phyloP scores from a whole-genome alignment of 2,329 filamentous ascomycete genomes.

The Stemphylium lycopersici region DNA sequence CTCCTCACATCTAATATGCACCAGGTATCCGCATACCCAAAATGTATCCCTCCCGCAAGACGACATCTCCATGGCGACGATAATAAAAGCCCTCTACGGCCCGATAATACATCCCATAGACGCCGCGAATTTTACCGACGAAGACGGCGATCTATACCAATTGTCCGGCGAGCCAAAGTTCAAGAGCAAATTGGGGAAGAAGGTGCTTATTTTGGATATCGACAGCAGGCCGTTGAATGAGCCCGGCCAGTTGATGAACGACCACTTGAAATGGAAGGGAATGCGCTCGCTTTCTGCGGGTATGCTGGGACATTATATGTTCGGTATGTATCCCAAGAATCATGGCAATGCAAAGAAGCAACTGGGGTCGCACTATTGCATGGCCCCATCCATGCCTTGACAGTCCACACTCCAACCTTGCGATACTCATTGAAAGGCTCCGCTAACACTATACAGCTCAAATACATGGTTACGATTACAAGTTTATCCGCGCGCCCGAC shows the following conservation, averaged over 20 bases:
- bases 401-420: background rate
- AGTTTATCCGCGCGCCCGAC: slow-evolving; percentile 53
- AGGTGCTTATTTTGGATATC: slow-evolving; percentile 47
- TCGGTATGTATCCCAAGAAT: slow-evolving; percentile 27
- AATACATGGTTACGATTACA: slow-evolving; percentile 59
- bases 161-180: slow-evolving; percentile 41
- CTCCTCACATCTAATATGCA: slow-evolving; percentile 5
- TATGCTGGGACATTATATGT: slow-evolving; percentile 50
- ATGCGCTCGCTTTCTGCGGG: slow-evolving; percentile 47
- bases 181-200: slow-evolving; percentile 46
- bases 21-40: slow-evolving; percentile 33
- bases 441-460: slow-evolving; percentile 39
- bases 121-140: slow-evolving; percentile 47
- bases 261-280: slow-evolving; percentile 46
- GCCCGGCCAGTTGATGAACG: slow-evolving; percentile 45
- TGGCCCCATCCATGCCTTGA: background rate
- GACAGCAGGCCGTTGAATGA: slow-evolving; percentile 46
- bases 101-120: slow-evolving; percentile 45
- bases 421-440: background rate
- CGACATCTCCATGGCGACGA: slow-evolving; percentile 44
- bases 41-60: slow-evolving; percentile 35
- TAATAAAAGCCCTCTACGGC: slow-evolving; percentile 47
- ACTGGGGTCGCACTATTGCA: background rate
- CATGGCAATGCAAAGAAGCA: background rate
- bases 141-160: slow-evolving; percentile 44